These are phyloP conservation scores for Corrigiola litoralis DNA, from an alignment of 179 eudicot species.

Conservation along the genomic window DNA sequence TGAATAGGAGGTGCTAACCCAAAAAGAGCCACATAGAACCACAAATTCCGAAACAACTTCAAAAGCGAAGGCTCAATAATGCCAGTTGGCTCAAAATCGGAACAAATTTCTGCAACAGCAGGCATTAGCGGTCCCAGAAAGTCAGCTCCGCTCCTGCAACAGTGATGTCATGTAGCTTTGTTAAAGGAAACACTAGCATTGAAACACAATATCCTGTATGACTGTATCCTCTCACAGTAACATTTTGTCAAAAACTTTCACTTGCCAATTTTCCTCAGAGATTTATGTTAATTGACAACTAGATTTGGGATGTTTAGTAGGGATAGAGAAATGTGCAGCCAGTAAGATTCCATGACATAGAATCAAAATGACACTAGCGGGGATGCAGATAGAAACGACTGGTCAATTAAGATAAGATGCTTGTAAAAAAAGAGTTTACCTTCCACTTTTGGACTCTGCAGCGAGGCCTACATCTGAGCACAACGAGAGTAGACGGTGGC, in stretches of 20 bases:
- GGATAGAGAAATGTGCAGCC: no score
- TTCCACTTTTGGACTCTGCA: constrained; percentile 96
- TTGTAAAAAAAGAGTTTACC: constrained; percentile 40
- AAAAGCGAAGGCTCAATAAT: constrained; percentile 89
- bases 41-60: constrained; percentile 91
- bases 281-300: not conserved
- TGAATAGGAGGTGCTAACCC: constrained; percentile 98
- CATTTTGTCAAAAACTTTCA: not conserved
- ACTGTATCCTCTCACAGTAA: not conserved
- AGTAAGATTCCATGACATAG: no score
- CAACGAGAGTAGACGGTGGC: constrained; percentile 83
- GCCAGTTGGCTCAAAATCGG: constrained; percentile 81
- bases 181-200: not conserved
- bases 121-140: constrained; percentile 97
- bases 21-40: constrained; percentile 97
- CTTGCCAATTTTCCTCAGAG: not conserved
- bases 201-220: no score
- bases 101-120: constrained; percentile 96
- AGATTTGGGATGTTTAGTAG: no score
- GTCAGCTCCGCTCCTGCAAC: constrained; percentile 97
- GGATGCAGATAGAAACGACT: no score
- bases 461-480: constrained; percentile 99
- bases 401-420: no score
- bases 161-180: constrained; percentile 3
- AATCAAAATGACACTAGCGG: no score